Evolutionary conservation across 805 yeast genomes (phyloP).

Genomic region (Dipodascopsis uninucleata): DNA sequence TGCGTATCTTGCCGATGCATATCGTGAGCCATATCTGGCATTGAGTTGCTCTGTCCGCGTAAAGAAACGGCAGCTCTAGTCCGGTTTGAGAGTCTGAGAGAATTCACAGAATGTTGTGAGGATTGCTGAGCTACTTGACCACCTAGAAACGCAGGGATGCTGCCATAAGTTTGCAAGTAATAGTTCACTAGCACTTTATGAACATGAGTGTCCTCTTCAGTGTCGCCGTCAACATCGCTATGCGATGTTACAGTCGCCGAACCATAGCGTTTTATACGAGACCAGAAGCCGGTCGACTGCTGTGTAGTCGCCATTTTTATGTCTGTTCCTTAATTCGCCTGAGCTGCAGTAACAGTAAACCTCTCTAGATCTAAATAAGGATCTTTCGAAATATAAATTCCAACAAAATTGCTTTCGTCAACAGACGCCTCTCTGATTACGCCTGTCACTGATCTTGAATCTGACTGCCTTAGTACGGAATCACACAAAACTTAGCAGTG

Average conservation of each 20-base stretch:
- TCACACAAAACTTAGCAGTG: too few species aligned
- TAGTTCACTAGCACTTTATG: conserved; percentile 21
- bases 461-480: too few species aligned
- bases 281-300: conserved; percentile 13
- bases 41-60: too few species aligned
- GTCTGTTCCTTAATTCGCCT: too few species aligned
- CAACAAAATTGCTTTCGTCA: too few species aligned
- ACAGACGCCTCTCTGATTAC: too few species aligned
- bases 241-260: conserved; percentile 8
- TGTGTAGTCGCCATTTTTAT: too few species aligned
- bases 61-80: not conserved
- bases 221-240: conserved; percentile 22
- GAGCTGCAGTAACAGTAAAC: too few species aligned
- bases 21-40: too few species aligned
- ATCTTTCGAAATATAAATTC: too few species aligned
- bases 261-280: conserved; percentile 16
- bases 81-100: not conserved
- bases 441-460: too few species aligned
- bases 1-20: not conserved
- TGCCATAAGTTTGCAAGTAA: conserved; percentile 13
- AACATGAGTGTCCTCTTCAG: conserved; percentile 24
- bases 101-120: not conserved
- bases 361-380: too few species aligned
- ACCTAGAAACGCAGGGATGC: conserved; percentile 21
- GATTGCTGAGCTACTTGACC: conserved; percentile 12